Base-by-base conservation (phyloP, 139 green algal species). In the Coelastrella sp. region DNA sequence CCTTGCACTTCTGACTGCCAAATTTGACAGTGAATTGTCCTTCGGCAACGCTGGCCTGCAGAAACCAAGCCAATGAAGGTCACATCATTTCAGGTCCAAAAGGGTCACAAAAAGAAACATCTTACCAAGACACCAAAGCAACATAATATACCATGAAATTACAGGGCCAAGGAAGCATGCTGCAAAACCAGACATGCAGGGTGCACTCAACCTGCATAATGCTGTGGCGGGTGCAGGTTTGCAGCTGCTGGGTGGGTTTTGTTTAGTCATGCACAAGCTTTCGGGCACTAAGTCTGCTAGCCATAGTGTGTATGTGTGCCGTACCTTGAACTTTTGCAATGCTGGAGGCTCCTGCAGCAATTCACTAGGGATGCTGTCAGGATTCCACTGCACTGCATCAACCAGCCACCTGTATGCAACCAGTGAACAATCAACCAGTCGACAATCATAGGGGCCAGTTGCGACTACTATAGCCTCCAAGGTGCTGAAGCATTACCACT, bases 271-370 rank as follows among this genome's bases (percentile, higher is more conserved):
- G 45, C 45, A 23, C 11, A 57, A 57, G 15, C 45, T 23, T 9
- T 23, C 45, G n/a, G n/a, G n/a, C n/a, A n/a, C n/a, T n/a, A n/a
- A n/a, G n/a, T n/a, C n/a, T n/a, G n/a, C n/a, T n/a, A n/a, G 15
- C 15, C 45, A 57, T 19, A 30, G 66, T 30, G 66, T 7, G 32
- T 64, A 19, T 34, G 5, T 19, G n/a, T 50, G 6, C 41, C 34
- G 2, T 62, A 84, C 78, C 78, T 84, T 74, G 78, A 84, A 75
- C 1, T n/a, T 30, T 25, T 4, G 25, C 1, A 84, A n/a, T n/a
- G 78, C 59, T 19, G 78, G 78, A 23, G 23, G 38, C 30, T 84
- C 60, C 13, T 23, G 23, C 41, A 84, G 30, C n/a, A 84, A 25
- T 40, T 84, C 37, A 11, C 8, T 21, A 19, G 79, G 64, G 7